Evolutionary conservation across 805 yeast genomes (phyloP).

Genomic region (Yarrowia divulgata): DNA sequence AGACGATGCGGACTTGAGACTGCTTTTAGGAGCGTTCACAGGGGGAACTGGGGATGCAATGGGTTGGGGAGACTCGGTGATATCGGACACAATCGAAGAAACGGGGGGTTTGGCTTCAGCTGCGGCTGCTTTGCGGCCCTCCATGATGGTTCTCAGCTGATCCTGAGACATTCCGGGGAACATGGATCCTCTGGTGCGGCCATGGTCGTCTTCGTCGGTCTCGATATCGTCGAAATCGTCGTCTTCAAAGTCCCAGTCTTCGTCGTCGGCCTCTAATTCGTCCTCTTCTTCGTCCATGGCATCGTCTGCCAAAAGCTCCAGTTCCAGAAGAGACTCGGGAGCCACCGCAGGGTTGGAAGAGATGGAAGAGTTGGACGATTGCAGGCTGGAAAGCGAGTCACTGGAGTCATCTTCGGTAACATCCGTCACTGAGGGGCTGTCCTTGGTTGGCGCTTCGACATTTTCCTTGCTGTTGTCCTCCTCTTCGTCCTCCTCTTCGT

Average conservation of each 20-base stretch:
- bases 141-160: slow-evolving; percentile 11
- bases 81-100: background rate
- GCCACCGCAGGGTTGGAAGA: slow-evolving; percentile 18
- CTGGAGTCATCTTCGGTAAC: slow-evolving; percentile 10
- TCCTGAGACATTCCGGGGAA: slow-evolving; percentile 26
- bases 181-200: slow-evolving; percentile 36
- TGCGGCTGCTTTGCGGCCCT: slow-evolving; percentile 7
- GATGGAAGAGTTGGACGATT: slow-evolving; percentile 33
- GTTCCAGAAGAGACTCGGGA: slow-evolving; percentile 17
- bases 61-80: background rate
- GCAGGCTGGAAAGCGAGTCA: slow-evolving; percentile 15
- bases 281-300: slow-evolving; percentile 36
- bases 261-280: slow-evolving; percentile 12
- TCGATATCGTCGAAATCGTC: slow-evolving; percentile 27
- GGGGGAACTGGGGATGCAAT: background rate
- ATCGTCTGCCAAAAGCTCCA: slow-evolving; percentile 30
- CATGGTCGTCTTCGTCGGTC: slow-evolving; percentile 35
- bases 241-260: slow-evolving; percentile 37
- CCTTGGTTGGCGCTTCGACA: background rate
- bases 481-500: background rate
- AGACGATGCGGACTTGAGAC: slow-evolving; percentile 5
- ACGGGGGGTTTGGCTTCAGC: background rate
- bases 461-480: background rate
- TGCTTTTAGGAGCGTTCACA: slow-evolving; percentile 3
- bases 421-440: background rate